Percentiles rank a stretch among this genome's conserved stretches.
Evolutionary conservation across 2,329 filamentous ascomycete species (phyloP).

Genomic region (Phaeosphaeriaceae sp.): DNA sequence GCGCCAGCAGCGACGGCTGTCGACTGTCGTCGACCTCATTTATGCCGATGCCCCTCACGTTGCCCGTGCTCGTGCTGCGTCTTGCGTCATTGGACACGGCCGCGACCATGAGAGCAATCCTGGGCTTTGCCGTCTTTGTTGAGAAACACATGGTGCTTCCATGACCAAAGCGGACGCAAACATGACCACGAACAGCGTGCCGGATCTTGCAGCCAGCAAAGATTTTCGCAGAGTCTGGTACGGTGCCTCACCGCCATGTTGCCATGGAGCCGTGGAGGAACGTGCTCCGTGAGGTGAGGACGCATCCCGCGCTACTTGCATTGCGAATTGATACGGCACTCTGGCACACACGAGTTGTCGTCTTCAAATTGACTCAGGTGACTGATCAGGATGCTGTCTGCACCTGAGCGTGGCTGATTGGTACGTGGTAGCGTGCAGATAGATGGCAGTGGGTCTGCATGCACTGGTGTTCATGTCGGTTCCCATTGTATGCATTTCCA

Average conservation of each 20-base stretch:
- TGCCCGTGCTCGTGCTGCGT: conserved; percentile 3
- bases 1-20: conserved; percentile 15
- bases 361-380: no score
- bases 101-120: neutral
- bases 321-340: neutral
- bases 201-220: conserved; percentile 1
- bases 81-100: conserved; percentile 13
- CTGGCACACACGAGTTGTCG: neutral
- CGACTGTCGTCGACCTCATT: conserved; percentile 12
- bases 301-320: neutral
- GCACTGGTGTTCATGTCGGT: no score
- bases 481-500: no score
- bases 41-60: neutral
- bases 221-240: conserved; percentile 12
- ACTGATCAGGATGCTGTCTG: no score
- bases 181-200: conserved; percentile 1
- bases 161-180: neutral
- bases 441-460: no score
- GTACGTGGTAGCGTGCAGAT: no score
- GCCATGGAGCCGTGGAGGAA: conserved; percentile 5
- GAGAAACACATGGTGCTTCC: conserved; percentile 1
- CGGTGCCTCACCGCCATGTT: conserved; percentile 24
- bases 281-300: neutral
- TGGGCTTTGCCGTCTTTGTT: conserved; percentile 1
- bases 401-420: no score